Percentiles rank a stretch among this genome's conserved stretches.
These are phyloP conservation scores for Fusarium sp. DNA, from an alignment of 2,329 filamentous ascomycete genomes.

Conservation along the genomic window DNA sequence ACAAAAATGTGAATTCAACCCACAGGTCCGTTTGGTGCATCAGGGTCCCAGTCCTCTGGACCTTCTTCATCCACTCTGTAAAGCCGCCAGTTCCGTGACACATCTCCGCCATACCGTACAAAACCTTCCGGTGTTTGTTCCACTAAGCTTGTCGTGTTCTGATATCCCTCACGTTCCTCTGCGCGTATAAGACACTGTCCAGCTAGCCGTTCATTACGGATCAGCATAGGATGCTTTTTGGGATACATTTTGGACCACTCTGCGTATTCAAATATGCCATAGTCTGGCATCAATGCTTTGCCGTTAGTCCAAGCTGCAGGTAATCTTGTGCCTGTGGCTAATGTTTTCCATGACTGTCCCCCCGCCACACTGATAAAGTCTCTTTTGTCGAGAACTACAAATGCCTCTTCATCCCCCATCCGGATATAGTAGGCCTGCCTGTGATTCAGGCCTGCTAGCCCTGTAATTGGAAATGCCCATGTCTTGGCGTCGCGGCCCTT, in stretches of 20 bases:
- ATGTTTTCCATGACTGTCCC: slow-evolving; percentile 2
- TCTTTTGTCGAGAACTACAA: neutral
- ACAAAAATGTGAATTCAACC: neutral
- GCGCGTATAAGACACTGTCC: neutral
- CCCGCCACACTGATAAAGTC: neutral
- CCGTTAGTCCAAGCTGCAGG: neutral
- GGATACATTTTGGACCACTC: neutral
- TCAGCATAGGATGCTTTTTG: neutral
- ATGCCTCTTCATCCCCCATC: neutral
- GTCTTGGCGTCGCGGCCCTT: neutral
- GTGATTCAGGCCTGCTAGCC: neutral
- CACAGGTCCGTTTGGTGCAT: neutral
- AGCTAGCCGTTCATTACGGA: neutral
- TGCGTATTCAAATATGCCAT: neutral
- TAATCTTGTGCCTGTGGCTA: neutral
- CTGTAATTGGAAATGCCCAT: slow-evolving; percentile 9
- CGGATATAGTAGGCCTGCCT: neutral
- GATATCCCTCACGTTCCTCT: neutral
- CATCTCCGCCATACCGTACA: neutral
- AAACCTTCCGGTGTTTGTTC: neutral
- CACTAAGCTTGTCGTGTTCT: neutral
- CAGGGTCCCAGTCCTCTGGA: neutral
- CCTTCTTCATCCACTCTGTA: neutral
- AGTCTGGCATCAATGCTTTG: neutral
- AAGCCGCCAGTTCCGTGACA: neutral